A percentile compares a stretch with the other conserved stretches of the same genome.
Conservation (phyloP, 73 alveolate genomes). For the Paramecium tetraurelia region DNA sequence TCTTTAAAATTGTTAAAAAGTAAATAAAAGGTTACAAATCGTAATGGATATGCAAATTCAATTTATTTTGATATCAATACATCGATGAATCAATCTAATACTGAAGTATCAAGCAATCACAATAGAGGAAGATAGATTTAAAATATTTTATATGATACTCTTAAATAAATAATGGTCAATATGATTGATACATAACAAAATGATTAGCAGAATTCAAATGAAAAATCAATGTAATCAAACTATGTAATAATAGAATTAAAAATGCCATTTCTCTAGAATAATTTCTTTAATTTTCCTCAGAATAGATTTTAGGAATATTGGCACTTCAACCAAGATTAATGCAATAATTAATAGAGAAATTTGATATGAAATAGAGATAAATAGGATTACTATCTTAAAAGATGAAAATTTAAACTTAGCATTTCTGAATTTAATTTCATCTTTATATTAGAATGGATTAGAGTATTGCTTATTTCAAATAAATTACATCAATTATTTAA, state of each 20-base stretch:
- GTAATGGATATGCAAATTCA: slow-evolving; percentile 48
- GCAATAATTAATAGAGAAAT: not conserved
- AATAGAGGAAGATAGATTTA: not conserved
- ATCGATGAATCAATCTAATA: not conserved
- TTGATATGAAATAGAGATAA: not conserved
- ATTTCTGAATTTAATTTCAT: not conserved
- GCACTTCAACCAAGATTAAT: slow-evolving; percentile 13
- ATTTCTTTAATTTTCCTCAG: not conserved
- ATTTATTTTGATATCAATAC: not conserved
- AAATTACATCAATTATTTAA: not conserved
- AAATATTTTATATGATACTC: slow-evolving; percentile 45
- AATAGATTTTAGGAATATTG: slow-evolving; percentile 16
- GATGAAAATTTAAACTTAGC: not conserved
- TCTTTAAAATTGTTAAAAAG: slow-evolving; percentile 7
- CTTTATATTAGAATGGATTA: not conserved
- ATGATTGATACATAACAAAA: slow-evolving; percentile 4
- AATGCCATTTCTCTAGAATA: not conserved
- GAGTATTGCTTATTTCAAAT: not conserved
- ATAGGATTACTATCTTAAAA: not conserved
- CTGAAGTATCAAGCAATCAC: not conserved
- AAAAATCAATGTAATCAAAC: not conserved
- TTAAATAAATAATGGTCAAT: not conserved
- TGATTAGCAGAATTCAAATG: not conserved
- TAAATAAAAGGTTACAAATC: not conserved
- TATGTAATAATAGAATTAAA: not conserved